These are phyloP conservation scores for Tephrocybe sp. DNA, from an alignment of 768 basidiomycete genomes.

Conservation along the genomic window DNA sequence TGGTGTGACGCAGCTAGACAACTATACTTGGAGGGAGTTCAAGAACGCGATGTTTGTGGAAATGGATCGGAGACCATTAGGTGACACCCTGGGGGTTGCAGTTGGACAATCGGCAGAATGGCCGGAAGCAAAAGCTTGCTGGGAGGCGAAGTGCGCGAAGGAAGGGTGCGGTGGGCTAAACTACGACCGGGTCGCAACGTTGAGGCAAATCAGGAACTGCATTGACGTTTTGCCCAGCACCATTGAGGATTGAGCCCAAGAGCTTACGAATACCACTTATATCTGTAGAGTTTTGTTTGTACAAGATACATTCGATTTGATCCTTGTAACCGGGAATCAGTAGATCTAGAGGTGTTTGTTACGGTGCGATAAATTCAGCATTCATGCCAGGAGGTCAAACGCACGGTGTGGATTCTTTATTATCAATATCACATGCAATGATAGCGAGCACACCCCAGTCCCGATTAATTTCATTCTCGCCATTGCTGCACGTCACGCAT, in stretches of 20 bases:
- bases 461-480: no score
- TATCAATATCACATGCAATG: no score
- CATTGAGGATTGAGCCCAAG: conserved; percentile 25
- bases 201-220: conserved; percentile 58
- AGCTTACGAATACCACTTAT: no score
- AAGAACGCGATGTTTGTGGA: conserved; percentile 57
- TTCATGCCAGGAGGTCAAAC: no score
- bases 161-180: conserved; percentile 50
- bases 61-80: conserved; percentile 59
- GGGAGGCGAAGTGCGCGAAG: conserved; percentile 58
- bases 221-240: conserved; percentile 50
- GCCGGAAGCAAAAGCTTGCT: conserved; percentile 60
- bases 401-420: no score
- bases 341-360: no score
- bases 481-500: no score
- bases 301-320: background rate
- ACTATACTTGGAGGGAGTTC: conserved; percentile 61
- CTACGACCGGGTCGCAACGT: conserved; percentile 59
- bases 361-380: no score
- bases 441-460: no score
- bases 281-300: no score
- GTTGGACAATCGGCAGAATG: conserved; percentile 51
- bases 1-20: conserved; percentile 50
- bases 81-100: conserved; percentile 48
- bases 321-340: no score